Conservation (phyloP, 805 yeast genomes). For the Cyberlindnera veronae region DNA sequence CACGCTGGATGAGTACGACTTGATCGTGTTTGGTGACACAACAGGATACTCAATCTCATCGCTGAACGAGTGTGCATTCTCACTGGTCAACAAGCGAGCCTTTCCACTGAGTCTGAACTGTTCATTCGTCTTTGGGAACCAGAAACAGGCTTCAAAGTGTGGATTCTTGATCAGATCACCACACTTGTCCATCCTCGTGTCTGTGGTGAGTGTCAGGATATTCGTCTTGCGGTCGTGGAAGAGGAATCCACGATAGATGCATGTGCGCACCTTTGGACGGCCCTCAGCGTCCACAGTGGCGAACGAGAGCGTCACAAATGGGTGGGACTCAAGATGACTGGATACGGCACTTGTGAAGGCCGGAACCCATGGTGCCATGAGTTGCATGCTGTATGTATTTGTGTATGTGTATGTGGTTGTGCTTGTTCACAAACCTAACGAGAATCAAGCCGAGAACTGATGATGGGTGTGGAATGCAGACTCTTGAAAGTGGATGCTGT, state of each 20-base stretch:
- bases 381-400: slow-evolving; percentile 26
- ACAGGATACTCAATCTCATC: slow-evolving; percentile 27
- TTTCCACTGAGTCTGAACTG: slow-evolving; percentile 74
- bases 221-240: slow-evolving; percentile 67
- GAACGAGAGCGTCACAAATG: slow-evolving; percentile 61
- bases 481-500: no score
- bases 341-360: slow-evolving; percentile 51
- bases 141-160: slow-evolving; percentile 72
- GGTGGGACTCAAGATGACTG: slow-evolving; percentile 40
- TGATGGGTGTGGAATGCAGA: no score
- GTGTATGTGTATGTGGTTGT: slow-evolving; percentile 1
- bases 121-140: slow-evolving; percentile 56
- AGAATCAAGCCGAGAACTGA: background rate
- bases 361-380: slow-evolving; percentile 79
- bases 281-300: slow-evolving; percentile 58
- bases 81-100: slow-evolving; percentile 43
- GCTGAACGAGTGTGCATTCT: slow-evolving; percentile 15
- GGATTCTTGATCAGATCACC: slow-evolving; percentile 46
- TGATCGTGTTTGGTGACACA: slow-evolving; percentile 28
- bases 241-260: slow-evolving; percentile 70
- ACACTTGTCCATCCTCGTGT: slow-evolving; percentile 63
- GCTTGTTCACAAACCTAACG: background rate
- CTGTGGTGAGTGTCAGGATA: slow-evolving; percentile 67
- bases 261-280: slow-evolving; percentile 64
- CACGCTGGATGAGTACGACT: slow-evolving; percentile 21